These are phyloP conservation scores for Capronia americana DNA, from an alignment of 2,329 filamentous ascomycete genomes.

Conservation along the genomic window DNA sequence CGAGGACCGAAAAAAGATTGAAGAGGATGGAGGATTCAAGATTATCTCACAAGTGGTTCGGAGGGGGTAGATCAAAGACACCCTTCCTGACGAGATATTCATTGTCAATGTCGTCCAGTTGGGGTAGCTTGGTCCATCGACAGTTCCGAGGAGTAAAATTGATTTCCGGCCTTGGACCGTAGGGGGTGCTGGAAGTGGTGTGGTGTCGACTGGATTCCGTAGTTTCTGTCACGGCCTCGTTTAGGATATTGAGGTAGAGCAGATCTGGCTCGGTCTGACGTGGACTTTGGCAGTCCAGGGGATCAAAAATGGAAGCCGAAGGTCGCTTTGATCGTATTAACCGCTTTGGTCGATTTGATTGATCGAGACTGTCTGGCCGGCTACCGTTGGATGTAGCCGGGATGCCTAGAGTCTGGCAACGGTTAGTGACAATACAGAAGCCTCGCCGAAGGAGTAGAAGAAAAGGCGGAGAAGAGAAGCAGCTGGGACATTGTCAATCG, in stretches of 20 bases:
- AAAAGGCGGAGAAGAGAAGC: constrained; percentile 23
- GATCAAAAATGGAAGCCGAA: constrained; percentile 33
- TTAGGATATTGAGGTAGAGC: constrained; percentile 40
- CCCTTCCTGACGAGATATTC: constrained; percentile 41
- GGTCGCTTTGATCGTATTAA: constrained; percentile 10
- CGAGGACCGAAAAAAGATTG: constrained; percentile 19
- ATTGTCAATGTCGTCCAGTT: constrained; percentile 40
- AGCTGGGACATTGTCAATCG: constrained; percentile 29
- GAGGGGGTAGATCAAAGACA: constrained; percentile 40
- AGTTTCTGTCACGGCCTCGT: constrained; percentile 39
- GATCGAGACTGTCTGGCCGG: constrained; percentile 9
- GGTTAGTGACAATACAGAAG: constrained; percentile 24
- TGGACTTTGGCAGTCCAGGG: constrained; percentile 37
- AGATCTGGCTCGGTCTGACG: constrained; percentile 38
- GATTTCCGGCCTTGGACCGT: constrained; percentile 34
- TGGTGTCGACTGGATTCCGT: constrained; percentile 37
- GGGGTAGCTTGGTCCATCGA: constrained; percentile 36
- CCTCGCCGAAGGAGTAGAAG: neutral
- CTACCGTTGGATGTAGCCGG: constrained; percentile 32
- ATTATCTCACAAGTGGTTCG: constrained; percentile 36
- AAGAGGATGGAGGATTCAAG: constrained; percentile 19
- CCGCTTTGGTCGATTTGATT: neutral
- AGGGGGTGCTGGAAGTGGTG: constrained; percentile 35
- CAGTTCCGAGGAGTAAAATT: constrained; percentile 37
- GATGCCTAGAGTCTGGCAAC: constrained; percentile 36